Evolutionary conservation across 2,329 filamentous ascomycete species (phyloP).

Genomic region (Fusarium ramigenum): DNA sequence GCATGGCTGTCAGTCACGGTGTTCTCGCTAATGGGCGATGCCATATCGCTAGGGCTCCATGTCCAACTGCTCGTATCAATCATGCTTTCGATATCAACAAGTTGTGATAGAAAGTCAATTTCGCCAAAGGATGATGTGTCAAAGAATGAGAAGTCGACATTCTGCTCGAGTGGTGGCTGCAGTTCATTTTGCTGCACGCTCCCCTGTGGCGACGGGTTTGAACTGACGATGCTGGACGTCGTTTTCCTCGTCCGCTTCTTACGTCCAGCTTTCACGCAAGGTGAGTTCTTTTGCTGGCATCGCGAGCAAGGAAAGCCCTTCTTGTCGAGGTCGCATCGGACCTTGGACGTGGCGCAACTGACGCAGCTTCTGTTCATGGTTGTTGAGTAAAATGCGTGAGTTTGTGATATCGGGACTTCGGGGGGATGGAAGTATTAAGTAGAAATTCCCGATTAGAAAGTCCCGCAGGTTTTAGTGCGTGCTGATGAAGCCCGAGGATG

Average conservation of each 20-base stretch:
- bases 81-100: neutral
- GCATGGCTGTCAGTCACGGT: neutral
- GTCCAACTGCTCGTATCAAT: neutral
- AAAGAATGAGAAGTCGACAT: neutral
- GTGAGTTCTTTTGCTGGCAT: neutral
- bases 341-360: neutral
- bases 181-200: neutral
- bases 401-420: neutral
- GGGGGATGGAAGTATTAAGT: neutral
- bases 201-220: neutral
- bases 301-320: neutral
- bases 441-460: neutral
- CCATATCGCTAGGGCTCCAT: neutral
- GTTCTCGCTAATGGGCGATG: neutral
- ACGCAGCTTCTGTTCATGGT: neutral
- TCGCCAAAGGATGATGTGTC: neutral
- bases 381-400: accelerated
- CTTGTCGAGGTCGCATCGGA: neutral
- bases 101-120: neutral
- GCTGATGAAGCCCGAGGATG: neutral
- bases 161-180: neutral
- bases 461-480: neutral
- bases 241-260: neutral
- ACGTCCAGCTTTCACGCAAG: neutral
- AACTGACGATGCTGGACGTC: neutral